These are phyloP conservation scores for Dryadomyces quercivorus DNA, from an alignment of 2,329 filamentous ascomycete species.

Conservation along the genomic window DNA sequence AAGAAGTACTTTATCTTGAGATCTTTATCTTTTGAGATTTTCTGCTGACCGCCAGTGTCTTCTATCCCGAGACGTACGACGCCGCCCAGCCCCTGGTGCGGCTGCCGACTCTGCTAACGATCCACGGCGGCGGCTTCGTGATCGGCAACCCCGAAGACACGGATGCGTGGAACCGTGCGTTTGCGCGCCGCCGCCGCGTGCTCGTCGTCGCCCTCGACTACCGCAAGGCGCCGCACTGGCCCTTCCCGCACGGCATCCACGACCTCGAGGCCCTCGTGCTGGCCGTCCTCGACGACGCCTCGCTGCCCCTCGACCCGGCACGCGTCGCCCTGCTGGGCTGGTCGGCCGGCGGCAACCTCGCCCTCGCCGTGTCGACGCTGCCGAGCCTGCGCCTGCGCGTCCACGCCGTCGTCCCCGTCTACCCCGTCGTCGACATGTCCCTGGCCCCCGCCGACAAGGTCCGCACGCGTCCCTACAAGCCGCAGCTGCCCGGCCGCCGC, in stretches of 20 bases:
- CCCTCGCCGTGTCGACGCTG: slow-evolving; percentile 27
- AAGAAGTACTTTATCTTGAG: too few relatives aligned
- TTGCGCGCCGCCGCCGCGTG: slow-evolving; percentile 25
- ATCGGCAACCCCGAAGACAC: slow-evolving; percentile 29
- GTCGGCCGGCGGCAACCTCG: slow-evolving; percentile 38
- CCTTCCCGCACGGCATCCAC: slow-evolving; percentile 30
- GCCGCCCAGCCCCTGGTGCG: slow-evolving; percentile 10
- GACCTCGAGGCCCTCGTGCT: slow-evolving; percentile 32
- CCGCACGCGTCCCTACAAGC: slow-evolving; percentile 23
- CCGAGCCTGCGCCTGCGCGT: slow-evolving; percentile 22
- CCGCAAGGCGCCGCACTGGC: slow-evolving; percentile 28
- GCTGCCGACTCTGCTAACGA: slow-evolving; percentile 32
- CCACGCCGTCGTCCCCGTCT: slow-evolving; percentile 28
- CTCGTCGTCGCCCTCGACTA: slow-evolving; percentile 37
- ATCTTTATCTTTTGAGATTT: too few relatives aligned
- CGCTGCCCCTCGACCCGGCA: slow-evolving; percentile 31
- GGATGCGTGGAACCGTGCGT: slow-evolving; percentile 32
- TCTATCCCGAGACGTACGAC: slow-evolving; percentile 25
- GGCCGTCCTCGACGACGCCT: slow-evolving; percentile 27
- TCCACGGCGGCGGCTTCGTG: slow-evolving; percentile 40
- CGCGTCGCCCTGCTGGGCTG: slow-evolving; percentile 32
- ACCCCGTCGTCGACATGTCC: slow-evolving; percentile 30
- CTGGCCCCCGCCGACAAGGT: slow-evolving; percentile 18
- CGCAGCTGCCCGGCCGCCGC: slow-evolving; percentile 17
- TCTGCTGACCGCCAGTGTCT: slow-evolving; percentile 23